Evolutionary conservation across 202 grass and related monocot species (phyloP), one percentile per base, ranked within the genome.

Genomic region (Panicum virgatum): DNA sequence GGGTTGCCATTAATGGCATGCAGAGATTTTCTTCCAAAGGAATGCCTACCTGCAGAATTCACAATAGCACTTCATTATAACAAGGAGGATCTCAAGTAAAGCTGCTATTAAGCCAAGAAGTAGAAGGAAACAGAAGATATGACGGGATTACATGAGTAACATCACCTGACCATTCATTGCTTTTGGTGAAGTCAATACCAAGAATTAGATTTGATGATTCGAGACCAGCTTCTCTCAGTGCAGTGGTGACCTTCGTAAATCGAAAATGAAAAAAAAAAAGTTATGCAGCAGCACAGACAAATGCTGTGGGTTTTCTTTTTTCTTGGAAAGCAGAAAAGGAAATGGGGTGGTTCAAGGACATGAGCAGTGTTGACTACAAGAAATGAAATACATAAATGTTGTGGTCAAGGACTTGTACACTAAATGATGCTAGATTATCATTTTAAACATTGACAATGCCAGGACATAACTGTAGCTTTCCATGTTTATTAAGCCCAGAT

Each of bases 101-200:
- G 56, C 42, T 72, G 38, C 29, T 56, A 54, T 25, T 52, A 87
- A 81, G 27, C 9, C 52, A 56, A 66, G 52, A 82, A 47, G 34
- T 56, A 52, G 46, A 88, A 75, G 34, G 9, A 51, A 75, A 73
- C 50, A 52, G 5, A 0, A 2, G 30, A 19, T 14, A 29, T 67
- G 60, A 82, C 5, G 14, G 22, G 67, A 62, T 36, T 50, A 37
- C 2, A 46, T 15, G 63, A 66, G 68, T 75, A 77, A 62, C 56
- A 66, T 65, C 71, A 97, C 96, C 96, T 91, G 96, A 95, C 96
- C 96, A 98, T 77, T 98, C 96, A 72, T 98, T 98, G 73, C 96
- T 98, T 91, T 98, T 98, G 7, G 96, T 98, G 74, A 98, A 98
- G 85, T 98, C 96, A 47, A 98, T 90, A 34, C 86, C 96, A 39